Evolutionary conservation across 1,284 basidiomycete species (phyloP).

Genomic region (Ganoderma sp.): DNA sequence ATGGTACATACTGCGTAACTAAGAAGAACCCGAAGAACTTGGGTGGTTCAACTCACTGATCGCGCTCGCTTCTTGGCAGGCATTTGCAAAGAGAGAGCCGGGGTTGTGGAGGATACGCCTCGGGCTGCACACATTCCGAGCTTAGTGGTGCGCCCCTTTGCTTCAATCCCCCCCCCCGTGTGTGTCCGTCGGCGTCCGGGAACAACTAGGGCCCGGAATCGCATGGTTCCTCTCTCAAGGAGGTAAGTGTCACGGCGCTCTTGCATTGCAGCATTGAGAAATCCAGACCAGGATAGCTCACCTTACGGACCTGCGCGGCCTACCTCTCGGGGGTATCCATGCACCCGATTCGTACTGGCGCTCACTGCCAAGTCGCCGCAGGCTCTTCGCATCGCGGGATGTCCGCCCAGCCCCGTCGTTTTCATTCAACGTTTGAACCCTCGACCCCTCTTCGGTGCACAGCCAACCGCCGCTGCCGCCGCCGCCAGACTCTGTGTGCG

Average conservation of each 20-base stretch:
- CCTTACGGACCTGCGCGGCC: neutral
- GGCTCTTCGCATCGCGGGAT: conserved; percentile 3
- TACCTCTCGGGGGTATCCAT: neutral
- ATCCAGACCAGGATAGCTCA: neutral
- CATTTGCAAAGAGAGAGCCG: neutral
- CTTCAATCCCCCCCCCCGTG: neutral
- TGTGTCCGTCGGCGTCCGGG: neutral
- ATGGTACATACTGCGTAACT: neutral
- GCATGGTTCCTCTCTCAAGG: neutral
- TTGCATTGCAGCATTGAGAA: neutral
- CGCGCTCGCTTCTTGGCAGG: neutral
- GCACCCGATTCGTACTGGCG: neutral
- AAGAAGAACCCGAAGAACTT: neutral
- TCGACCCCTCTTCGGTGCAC: neutral
- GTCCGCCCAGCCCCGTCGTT: neutral
- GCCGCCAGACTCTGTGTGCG: neutral
- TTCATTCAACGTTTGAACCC: neutral
- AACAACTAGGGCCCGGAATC: neutral
- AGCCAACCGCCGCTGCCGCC: neutral
- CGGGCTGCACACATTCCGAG: neutral
- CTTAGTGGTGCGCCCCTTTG: neutral
- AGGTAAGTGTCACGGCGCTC: neutral
- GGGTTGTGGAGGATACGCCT: neutral
- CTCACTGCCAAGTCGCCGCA: neutral
- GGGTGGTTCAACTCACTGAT: neutral